These are phyloP conservation scores for Penicillium lagena DNA, from an alignment of 495 filamentous ascomycete species.

Conservation along the genomic window DNA sequence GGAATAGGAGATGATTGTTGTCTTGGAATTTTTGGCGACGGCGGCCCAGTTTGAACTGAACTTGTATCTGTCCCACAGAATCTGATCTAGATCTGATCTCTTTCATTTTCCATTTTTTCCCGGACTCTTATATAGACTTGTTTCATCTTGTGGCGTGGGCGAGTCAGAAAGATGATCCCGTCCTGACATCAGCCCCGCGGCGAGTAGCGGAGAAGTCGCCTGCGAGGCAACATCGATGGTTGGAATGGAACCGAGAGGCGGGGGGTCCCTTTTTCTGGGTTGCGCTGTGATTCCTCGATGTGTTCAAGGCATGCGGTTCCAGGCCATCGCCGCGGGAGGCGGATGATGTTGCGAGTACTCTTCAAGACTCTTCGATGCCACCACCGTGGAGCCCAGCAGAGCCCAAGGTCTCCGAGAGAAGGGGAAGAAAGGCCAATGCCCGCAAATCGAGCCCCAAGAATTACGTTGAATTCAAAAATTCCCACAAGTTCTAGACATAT, in stretches of 20 bases:
- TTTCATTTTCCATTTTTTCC: neutral
- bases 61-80: no score
- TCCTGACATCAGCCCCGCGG: constrained; percentile 11
- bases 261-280: neutral
- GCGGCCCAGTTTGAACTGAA: no score
- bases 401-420: no score
- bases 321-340: constrained; percentile 11
- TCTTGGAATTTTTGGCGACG: neutral
- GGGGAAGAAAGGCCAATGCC: no score
- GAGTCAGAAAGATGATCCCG: constrained; percentile 4
- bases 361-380: neutral
- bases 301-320: constrained; percentile 1
- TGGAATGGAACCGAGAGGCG: neutral
- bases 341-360: constrained; percentile 4
- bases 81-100: no score
- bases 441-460: no score
- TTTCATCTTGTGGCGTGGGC: constrained; percentile 2
- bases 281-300: neutral
- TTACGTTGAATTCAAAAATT: neutral
- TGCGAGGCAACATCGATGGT: constrained; percentile 6
- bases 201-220: constrained; percentile 1
- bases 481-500: neutral
- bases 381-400: neutral
- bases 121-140: constrained; percentile 8
- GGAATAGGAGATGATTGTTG: neutral